phyloP scores from a whole-genome alignment of 2,329 filamentous ascomycete species.

The Colletotrichum destructivum region DNA sequence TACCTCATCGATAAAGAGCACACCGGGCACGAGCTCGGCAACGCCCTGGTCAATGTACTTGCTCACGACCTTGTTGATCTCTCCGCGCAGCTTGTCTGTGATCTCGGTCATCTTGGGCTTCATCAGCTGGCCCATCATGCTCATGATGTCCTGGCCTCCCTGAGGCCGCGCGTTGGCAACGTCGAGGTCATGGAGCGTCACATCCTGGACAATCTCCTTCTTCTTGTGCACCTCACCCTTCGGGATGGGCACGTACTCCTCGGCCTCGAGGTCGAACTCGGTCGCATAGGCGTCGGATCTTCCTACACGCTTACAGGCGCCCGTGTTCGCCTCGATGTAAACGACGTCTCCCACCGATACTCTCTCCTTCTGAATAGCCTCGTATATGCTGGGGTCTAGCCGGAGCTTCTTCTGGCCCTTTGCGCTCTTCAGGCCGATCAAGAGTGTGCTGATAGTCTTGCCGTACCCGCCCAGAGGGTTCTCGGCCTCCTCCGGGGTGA shows the following conservation, averaged over 20 bases:
- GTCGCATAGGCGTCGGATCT: slow-evolving; percentile 97
- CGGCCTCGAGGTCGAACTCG: slow-evolving; percentile 97
- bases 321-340: slow-evolving; percentile 99
- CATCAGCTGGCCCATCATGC: slow-evolving; percentile 99
- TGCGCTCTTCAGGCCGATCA: slow-evolving; percentile 95
- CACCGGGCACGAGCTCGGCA: slow-evolving; percentile 96
- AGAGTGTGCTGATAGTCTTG: slow-evolving; percentile 94
- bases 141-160: slow-evolving; percentile 99
- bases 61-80: slow-evolving; percentile 99
- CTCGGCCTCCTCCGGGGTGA: slow-evolving; percentile 97
- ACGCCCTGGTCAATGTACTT: slow-evolving; percentile 99
- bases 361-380: slow-evolving; percentile 98
- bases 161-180: slow-evolving; percentile 95
- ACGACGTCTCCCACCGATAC: slow-evolving; percentile 97
- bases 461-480: slow-evolving; percentile 97
- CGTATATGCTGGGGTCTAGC: slow-evolving; percentile 97
- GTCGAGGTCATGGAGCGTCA: slow-evolving; percentile 96
- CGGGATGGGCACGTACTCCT: slow-evolving; percentile 98
- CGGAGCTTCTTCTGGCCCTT: slow-evolving; percentile 98
- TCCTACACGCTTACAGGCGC: slow-evolving; percentile 96
- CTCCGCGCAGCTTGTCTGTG: slow-evolving; percentile 93
- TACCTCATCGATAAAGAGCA: slow-evolving; percentile 99
- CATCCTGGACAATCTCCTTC: slow-evolving; percentile 99
- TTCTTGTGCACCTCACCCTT: slow-evolving; percentile 99
- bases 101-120: slow-evolving; percentile 99